phyloP scores from a whole-genome alignment of 2,329 filamentous ascomycete species.

The Raffaelea arxii region DNA sequence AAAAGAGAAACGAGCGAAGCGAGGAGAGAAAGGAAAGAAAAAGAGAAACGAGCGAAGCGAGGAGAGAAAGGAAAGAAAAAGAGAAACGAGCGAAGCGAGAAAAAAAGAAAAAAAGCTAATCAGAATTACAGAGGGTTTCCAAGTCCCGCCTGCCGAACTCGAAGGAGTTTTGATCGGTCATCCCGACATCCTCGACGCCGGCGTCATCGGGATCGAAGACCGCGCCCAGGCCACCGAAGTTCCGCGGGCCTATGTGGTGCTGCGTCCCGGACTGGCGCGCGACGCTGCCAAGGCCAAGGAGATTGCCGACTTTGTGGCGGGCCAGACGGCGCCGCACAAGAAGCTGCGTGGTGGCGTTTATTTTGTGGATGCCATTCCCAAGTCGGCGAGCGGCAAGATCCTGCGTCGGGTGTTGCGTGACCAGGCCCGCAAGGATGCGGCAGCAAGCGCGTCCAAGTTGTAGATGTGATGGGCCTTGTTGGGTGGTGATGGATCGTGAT shows the following conservation, averaged over 20 bases:
- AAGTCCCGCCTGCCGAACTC: constrained; percentile 59
- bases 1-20: too few relatives aligned
- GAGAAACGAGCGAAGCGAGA: too few relatives aligned
- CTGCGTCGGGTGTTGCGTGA: constrained; percentile 33
- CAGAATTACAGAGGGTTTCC: constrained; percentile 62
- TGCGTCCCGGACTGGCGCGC: constrained; percentile 24
- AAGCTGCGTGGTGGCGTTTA: constrained; percentile 60
- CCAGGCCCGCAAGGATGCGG: constrained; percentile 25
- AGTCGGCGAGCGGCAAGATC: constrained; percentile 50
- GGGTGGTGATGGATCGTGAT: not conserved
- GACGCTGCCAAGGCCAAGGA: constrained; percentile 26
- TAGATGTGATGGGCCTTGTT: too few relatives aligned
- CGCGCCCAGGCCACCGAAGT: constrained; percentile 55
- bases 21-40: too few relatives aligned
- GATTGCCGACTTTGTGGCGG: constrained; percentile 26
- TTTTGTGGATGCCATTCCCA: constrained; percentile 61
- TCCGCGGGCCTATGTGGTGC: constrained; percentile 56
- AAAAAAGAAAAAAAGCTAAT: too few relatives aligned
- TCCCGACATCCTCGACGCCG: constrained; percentile 42
- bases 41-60: too few relatives aligned
- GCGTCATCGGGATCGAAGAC: constrained; percentile 54
- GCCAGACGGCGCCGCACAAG: constrained; percentile 43
- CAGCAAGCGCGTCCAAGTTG: constrained; percentile 28
- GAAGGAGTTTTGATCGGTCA: constrained; percentile 37
- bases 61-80: too few relatives aligned